Conservation (phyloP, 2,329 filamentous ascomycete species). For the Tolypocladium ophioglossoides region DNA sequence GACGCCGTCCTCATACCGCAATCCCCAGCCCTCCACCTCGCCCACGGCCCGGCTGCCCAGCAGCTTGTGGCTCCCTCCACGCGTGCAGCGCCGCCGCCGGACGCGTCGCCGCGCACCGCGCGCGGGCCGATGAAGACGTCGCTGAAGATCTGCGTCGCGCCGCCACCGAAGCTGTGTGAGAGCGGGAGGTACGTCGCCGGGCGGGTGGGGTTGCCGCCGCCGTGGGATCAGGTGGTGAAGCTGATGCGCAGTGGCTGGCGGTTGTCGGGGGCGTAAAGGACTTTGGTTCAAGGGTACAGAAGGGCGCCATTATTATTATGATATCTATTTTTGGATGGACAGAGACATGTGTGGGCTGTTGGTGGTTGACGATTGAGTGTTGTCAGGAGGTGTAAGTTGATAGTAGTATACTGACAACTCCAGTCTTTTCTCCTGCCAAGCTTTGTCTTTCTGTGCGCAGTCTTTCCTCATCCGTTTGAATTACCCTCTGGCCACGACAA, state of each 20-base stretch:
- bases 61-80: constrained; percentile 1
- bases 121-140: background rate
- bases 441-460: background rate
- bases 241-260: constrained; percentile 1
- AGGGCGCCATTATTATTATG: background rate
- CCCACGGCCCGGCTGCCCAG: constrained; percentile 1
- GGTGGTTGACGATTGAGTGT: background rate
- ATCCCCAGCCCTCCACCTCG: background rate
- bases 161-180: constrained; percentile 3
- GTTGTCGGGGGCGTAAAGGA: background rate
- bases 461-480: background rate
- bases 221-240: constrained; percentile 2
- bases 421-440: background rate
- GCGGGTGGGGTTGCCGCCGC: constrained; percentile 1
- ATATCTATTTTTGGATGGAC: background rate
- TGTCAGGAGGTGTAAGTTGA: background rate
- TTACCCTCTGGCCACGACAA: background rate
- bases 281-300: background rate
- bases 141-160: constrained; percentile 1
- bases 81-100: constrained; percentile 1
- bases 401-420: background rate
- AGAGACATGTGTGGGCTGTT: background rate
- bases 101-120: background rate
- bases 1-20: background rate
- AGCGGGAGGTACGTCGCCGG: constrained; percentile 6